Evolutionary conservation across 495 filamentous ascomycete species (phyloP), one percentile per base, ranked within the genome.

Genomic region (Penicillium desertorum): DNA sequence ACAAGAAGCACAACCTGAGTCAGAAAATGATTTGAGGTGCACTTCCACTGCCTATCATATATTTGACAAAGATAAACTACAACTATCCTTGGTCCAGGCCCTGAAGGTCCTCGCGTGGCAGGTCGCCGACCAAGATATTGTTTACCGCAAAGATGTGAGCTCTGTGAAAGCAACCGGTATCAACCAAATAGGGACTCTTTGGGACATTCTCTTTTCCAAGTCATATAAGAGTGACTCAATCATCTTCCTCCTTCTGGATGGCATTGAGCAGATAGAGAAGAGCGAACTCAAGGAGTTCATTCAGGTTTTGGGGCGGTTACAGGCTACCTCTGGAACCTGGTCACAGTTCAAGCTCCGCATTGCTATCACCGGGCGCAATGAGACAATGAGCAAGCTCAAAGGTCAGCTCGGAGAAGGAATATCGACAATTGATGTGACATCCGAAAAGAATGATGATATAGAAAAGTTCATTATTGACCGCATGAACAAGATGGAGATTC

Each of bases 141-240:
- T 64, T 16, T 64, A 58, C 30, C 55, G 62, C 41, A 64, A 62
- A 34, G 62, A 64, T 22, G 2, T 64, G 12, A 37, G 46, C 12
- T 45, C 58, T 5, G 37, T 56, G 4, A 48, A 61, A 12, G 39
- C 44, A 22, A 45, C n/a, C 5, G 51, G 58, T 7, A 20, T 54
- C 9, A 59, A 56, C 16, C 52, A 59, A 16, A 47, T 64, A 5
- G 17, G 12, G 0, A 12, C 3, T 14, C 36, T 64, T 16, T 64
- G 62, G 41, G 48, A 62, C 3, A 7, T 47, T 4, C 56, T 64
- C 9, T 64, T 62, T n/a, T 53, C 44, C 3, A 64, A 62, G 17
- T 59, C 62, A 0, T 57, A 62, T n/a, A 64, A 57, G 29, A 51
- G 43, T 37, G 62, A 64, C 45, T 62, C 62, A 3, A 64, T 48